These are phyloP conservation scores for Aplosporella prunicola DNA, from an alignment of 2,329 filamentous ascomycete genomes.

Conservation along the genomic window DNA sequence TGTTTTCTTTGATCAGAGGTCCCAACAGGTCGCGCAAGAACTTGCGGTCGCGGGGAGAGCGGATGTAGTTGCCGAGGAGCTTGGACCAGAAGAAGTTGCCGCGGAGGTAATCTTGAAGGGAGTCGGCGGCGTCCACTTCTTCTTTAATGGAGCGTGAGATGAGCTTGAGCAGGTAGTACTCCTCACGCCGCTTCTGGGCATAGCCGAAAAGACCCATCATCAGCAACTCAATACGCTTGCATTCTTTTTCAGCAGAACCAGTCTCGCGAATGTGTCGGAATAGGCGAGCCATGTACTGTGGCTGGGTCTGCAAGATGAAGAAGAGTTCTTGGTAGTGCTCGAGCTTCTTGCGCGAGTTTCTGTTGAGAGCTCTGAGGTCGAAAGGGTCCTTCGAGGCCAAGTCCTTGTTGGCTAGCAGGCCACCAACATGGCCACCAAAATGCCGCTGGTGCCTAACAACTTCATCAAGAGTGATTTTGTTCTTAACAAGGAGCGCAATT, in stretches of 20 bases:
- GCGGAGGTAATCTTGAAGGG: constrained; percentile 74
- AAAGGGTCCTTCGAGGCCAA: constrained; percentile 86
- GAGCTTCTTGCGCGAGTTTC: constrained; percentile 87
- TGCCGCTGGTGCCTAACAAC: constrained; percentile 95
- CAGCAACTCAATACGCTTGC: constrained; percentile 81
- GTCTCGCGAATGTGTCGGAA: constrained; percentile 78
- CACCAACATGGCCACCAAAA: constrained; percentile 81
- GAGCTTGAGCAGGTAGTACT: constrained; percentile 91
- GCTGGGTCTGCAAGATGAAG: constrained; percentile 93
- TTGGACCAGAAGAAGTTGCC: constrained; percentile 92
- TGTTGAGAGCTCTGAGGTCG: constrained; percentile 94
- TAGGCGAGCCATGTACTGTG: constrained; percentile 82
- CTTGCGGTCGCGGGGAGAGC: constrained; percentile 84
- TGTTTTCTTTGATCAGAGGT: constrained; percentile 77
- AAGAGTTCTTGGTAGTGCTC: constrained; percentile 97
- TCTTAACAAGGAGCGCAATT: constrained; percentile 95
- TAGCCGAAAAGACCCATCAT: constrained; percentile 97
- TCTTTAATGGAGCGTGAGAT: constrained; percentile 75
- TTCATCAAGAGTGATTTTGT: constrained; percentile 98
- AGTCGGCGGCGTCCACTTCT: constrained; percentile 65
- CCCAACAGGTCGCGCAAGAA: constrained; percentile 82
- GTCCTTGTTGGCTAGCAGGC: constrained; percentile 76
- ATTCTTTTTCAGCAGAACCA: constrained; percentile 81
- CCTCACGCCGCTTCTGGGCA: constrained; percentile 90
- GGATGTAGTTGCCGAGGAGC: constrained; percentile 75